A percentile compares a stretch with the other conserved stretches of the same genome.
These are phyloP conservation scores for Hypoxylon sp. DNA, from an alignment of 2,329 filamentous ascomycete genomes.

Conservation along the genomic window DNA sequence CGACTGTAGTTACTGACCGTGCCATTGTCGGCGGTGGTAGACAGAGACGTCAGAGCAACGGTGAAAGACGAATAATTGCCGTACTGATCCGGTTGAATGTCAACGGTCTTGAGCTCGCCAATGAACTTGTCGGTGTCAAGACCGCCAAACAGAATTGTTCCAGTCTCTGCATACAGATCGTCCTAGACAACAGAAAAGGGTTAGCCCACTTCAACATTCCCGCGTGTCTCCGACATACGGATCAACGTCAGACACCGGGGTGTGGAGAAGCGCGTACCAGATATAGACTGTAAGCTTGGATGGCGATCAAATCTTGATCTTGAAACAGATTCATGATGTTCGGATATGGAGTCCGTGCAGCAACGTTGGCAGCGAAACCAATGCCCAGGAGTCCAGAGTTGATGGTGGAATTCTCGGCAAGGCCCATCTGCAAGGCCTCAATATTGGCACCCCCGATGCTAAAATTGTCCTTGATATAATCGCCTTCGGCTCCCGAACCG, in stretches of 20 bases:
- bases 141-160: constrained; percentile 76
- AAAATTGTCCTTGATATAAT: constrained; percentile 70
- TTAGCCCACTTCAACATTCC: constrained; percentile 41
- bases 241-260: background rate
- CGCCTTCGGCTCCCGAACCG: constrained; percentile 64
- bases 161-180: constrained; percentile 66
- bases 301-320: constrained; percentile 70
- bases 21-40: constrained; percentile 55
- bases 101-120: constrained; percentile 67
- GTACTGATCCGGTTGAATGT: constrained; percentile 62
- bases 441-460: constrained; percentile 63
- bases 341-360: constrained; percentile 59
- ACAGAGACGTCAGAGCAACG: constrained; percentile 54
- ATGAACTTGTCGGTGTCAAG: constrained; percentile 76
- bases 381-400: constrained; percentile 70
- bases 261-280: constrained; percentile 54
- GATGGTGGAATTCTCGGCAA: constrained; percentile 62
- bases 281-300: constrained; percentile 77
- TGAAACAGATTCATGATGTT: constrained; percentile 76
- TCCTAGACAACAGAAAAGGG: constrained; percentile 53
- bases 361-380: constrained; percentile 66
- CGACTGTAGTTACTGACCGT: constrained; percentile 48
- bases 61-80: constrained; percentile 57
- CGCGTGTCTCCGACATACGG: background rate
- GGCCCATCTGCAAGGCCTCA: constrained; percentile 66